phyloP scores from a whole-genome alignment of 139 green algal genomes.

The Microglena sp. region DNA sequence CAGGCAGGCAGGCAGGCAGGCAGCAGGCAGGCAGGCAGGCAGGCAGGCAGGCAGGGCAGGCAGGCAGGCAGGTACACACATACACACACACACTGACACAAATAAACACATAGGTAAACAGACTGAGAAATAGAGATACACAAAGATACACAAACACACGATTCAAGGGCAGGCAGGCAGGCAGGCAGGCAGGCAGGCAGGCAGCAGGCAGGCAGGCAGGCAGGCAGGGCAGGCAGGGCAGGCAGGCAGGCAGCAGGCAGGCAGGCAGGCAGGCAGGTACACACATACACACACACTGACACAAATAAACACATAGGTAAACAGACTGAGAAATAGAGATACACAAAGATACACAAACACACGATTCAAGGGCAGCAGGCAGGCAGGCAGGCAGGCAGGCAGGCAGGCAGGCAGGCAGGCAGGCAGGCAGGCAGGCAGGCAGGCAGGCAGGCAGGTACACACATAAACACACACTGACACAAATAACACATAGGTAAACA shows the following conservation, averaged over 20 bases:
- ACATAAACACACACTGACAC: neutral
- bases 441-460: conserved; percentile 1
- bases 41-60: too few relatives aligned
- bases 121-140: too few relatives aligned
- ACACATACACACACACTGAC: neutral
- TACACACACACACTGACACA: too few relatives aligned
- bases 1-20: too few relatives aligned
- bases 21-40: too few relatives aligned
- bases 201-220: neutral
- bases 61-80: neutral
- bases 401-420: conserved; percentile 2
- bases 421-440: neutral
- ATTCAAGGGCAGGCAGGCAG: neutral
- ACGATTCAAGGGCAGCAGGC: neutral
- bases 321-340: neutral
- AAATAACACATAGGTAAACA: neutral
- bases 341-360: neutral
- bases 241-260: neutral
- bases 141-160: too few relatives aligned
- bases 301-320: neutral
- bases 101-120: too few relatives aligned
- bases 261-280: neutral
- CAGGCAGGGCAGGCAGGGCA: neutral
- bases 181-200: neutral
- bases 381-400: neutral